A percentile compares a stretch with the other conserved stretches of the same genome.
These are phyloP conservation scores for Rheum nobile DNA, from an alignment of 148 eudicot species.

Conservation along the genomic window DNA sequence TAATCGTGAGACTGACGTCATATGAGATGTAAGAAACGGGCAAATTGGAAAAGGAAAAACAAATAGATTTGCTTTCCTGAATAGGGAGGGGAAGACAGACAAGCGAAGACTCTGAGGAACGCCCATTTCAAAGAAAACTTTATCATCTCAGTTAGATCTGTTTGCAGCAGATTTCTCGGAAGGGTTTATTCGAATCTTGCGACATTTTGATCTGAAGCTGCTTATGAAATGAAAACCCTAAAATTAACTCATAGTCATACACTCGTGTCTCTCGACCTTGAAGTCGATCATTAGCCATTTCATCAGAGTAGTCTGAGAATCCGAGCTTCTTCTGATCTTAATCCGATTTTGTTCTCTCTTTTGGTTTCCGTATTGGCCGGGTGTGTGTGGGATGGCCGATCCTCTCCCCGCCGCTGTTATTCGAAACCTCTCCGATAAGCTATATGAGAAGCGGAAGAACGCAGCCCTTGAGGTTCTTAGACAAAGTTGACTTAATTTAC, in stretches of 20 bases:
- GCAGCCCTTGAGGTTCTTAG: slow-evolving; percentile 84
- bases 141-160: background rate
- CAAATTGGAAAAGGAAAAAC: no score
- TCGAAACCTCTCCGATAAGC: slow-evolving; percentile 83
- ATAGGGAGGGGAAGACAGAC: background rate
- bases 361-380: background rate
- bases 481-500: background rate
- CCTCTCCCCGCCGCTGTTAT: slow-evolving; percentile 62
- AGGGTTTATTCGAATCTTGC: background rate
- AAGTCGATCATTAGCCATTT: background rate
- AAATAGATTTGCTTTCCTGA: no score
- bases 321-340: background rate
- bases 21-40: no score
- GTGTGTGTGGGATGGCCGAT: slow-evolving; percentile 60
- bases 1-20: no score
- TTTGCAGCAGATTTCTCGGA: background rate
- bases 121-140: background rate
- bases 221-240: background rate
- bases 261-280: background rate
- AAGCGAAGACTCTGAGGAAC: background rate
- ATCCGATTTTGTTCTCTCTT: background rate
- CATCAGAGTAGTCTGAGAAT: background rate
- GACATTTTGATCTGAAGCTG: background rate
- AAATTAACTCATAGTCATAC: background rate
- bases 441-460: slow-evolving; percentile 92